Base-by-base conservation (phyloP, 1,284 basidiomycete genomes). In the Bjerkandera adusta region DNA sequence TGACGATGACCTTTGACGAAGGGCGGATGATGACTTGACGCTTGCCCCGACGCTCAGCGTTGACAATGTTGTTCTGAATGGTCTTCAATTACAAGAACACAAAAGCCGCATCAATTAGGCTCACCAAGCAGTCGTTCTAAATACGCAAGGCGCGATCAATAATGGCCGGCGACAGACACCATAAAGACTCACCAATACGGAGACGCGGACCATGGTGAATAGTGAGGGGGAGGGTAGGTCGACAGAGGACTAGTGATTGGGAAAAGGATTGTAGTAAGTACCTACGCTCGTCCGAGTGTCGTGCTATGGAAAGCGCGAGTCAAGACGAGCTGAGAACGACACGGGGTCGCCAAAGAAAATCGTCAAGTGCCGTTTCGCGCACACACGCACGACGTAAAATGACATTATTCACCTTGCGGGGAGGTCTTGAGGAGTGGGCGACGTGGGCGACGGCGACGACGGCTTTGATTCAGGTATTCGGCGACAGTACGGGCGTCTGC, bases 41-140 rank as follows among this genome's bases (percentile, higher is more conserved):
- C 81, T 97, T 97, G 67, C 94, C 95, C 67, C 92, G 89, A 68
- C 92, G 90, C 79, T 97, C 95, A 64, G 95, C 94, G 63, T 97
- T 97, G 85, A 95, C 90, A 60, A 97, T 96, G 82, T 91, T 94
- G 83, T 96, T 96, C 77, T 86, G 49, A 13, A 40, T 36, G 20
- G 5, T 24, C 27, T 33, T 12, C n/a, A n/a, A n/a, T n/a, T n/a
- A n/a, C n/a, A n/a, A n/a, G n/a, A n/a, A n/a, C n/a, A n/a, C n/a
- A n/a, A n/a, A n/a, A n/a, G n/a, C n/a, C n/a, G n/a, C n/a, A n/a
- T n/a, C n/a, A n/a, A n/a, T n/a, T 3, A 10, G 13, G 71, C 79
- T 62, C 63, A 80, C 80, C 51, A 90, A 73, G 76, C 87, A 89
- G 73, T 92, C 90, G 66, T 91, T 92, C 82, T 89, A 22, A 38